Evolutionary conservation across 2,329 filamentous ascomycete genomes (phyloP).

Genomic region (Xylaria sp.): DNA sequence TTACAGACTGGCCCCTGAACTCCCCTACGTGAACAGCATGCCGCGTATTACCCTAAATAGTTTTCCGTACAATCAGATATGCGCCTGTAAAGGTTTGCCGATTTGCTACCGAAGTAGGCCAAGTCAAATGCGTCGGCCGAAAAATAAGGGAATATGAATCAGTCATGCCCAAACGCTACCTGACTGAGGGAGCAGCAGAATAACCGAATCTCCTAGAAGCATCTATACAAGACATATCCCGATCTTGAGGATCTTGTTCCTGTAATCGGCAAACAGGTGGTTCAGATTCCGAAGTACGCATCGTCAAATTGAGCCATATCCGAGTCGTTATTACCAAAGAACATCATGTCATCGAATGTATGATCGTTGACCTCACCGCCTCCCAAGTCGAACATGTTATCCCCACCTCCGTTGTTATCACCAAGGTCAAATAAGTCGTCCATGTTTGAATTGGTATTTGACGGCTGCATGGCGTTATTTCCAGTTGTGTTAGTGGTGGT

Average conservation of each 20-base stretch:
- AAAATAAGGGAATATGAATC: neutral
- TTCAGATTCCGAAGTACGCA: conserved; percentile 57
- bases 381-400: conserved; percentile 56
- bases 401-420: conserved; percentile 48
- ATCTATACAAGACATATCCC: neutral
- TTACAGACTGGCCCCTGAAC: neutral
- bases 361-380: conserved; percentile 53
- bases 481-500: conserved; percentile 29
- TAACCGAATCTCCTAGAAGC: neutral
- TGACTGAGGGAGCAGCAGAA: neutral
- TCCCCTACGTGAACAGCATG: neutral
- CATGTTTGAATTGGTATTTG: conserved; percentile 47
- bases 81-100: neutral
- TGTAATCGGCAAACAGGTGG: neutral
- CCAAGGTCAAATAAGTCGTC: conserved; percentile 62
- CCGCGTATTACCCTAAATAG: neutral
- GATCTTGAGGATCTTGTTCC: neutral
- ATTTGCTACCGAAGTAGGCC: neutral
- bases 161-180: neutral
- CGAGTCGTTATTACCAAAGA: conserved; percentile 58
- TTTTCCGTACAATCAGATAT: neutral
- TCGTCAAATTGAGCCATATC: conserved; percentile 61
- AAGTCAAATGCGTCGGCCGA: neutral
- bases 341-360: conserved; percentile 63
- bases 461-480: conserved; percentile 23